These are phyloP conservation scores for Astragalus glycyphyllos DNA, from an alignment of 306 rosid species.

Conservation along the genomic window DNA sequence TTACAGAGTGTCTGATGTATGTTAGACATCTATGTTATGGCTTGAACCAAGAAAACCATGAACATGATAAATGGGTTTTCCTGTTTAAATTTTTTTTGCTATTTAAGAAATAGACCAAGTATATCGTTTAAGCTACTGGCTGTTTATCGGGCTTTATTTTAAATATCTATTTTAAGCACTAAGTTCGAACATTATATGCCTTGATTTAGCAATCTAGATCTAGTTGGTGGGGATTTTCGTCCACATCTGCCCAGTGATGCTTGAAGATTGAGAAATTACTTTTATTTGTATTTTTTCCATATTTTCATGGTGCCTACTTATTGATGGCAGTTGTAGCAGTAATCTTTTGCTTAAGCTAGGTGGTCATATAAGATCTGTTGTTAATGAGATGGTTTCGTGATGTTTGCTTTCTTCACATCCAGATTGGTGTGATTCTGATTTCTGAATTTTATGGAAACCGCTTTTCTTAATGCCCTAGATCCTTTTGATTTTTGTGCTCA, in stretches of 20 bases:
- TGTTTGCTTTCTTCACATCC: neutral
- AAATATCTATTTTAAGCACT: too few relatives aligned
- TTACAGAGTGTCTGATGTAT: constrained; percentile 8
- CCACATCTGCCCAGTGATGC: too few relatives aligned
- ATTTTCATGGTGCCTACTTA: neutral
- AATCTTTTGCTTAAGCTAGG: constrained; percentile 9
- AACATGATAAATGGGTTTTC: neutral
- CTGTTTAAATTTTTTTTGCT: too few relatives aligned
- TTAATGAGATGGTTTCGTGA: neutral
- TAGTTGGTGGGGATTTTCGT: too few relatives aligned
- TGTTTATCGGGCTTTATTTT: too few relatives aligned
- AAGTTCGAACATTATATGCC: too few relatives aligned
- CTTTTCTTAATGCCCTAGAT: neutral
- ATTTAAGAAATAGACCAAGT: too few relatives aligned
- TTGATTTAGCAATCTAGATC: too few relatives aligned
- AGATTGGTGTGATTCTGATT: too few relatives aligned
- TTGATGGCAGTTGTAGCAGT: constrained; percentile 2
- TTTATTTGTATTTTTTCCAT: neutral
- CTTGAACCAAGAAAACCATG: neutral
- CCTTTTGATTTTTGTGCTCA: neutral
- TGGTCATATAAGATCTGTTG: neutral
- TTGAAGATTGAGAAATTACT: too few relatives aligned
- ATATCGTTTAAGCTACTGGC: too few relatives aligned
- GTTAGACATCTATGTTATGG: neutral
- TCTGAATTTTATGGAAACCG: constrained; percentile 14